Evolutionary conservation across 805 yeast species (phyloP).

Genomic region (Pichia pseudocactophila): DNA sequence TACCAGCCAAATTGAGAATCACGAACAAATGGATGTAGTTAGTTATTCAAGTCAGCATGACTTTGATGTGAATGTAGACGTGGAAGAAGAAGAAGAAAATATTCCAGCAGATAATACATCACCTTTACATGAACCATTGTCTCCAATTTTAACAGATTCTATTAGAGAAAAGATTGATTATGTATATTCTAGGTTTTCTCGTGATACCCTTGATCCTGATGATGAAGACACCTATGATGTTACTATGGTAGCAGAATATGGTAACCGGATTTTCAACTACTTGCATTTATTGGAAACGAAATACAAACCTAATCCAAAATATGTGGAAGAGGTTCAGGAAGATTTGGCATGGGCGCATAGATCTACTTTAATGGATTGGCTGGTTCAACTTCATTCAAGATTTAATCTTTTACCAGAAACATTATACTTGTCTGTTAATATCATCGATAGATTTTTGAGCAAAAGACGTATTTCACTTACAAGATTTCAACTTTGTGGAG

Average conservation of each 20-base stretch:
- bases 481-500: conserved; percentile 90
- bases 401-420: conserved; percentile 83
- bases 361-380: conserved; percentile 80
- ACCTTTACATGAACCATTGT: conserved; percentile 39
- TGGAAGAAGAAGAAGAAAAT: conserved; percentile 35
- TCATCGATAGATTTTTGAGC: conserved; percentile 78
- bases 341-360: conserved; percentile 71
- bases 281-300: conserved; percentile 61
- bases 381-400: conserved; percentile 76
- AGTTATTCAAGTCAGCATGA: not conserved
- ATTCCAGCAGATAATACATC: conserved; percentile 12
- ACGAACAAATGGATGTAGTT: conserved; percentile 6
- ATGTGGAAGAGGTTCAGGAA: conserved; percentile 68
- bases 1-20: not conserved
- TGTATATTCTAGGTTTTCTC: conserved; percentile 44
- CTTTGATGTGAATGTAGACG: conserved; percentile 18
- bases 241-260: conserved; percentile 91
- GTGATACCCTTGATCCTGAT: conserved; percentile 49
- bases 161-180: conserved; percentile 42
- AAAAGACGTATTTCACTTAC: conserved; percentile 65
- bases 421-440: conserved; percentile 67
- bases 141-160: conserved; percentile 43
- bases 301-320: conserved; percentile 63
- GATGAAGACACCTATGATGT: conserved; percentile 83
- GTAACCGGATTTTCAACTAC: conserved; percentile 74